Evolutionary conservation across 306 rosid genomes (phyloP).

Genomic region (Glycine tomentella): DNA sequence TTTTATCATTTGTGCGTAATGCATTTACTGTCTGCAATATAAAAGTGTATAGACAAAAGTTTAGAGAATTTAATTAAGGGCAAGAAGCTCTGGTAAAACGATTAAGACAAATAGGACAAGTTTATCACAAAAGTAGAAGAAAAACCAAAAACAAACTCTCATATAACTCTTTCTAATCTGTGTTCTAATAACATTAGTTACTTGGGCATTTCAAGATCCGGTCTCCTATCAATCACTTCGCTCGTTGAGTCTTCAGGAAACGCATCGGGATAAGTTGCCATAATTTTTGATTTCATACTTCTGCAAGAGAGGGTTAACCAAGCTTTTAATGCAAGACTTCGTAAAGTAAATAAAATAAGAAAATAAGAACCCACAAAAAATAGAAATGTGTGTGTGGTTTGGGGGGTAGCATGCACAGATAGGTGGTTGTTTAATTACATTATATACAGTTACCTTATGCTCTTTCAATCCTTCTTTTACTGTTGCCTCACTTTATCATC

Average conservation of each 20-base stretch:
- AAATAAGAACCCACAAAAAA: neutral
- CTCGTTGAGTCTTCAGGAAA: constrained; percentile 66
- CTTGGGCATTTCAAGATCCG: constrained; percentile 87
- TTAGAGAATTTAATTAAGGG: neutral
- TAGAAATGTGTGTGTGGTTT: neutral
- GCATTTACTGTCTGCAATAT: neutral
- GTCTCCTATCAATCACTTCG: constrained; percentile 74
- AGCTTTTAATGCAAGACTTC: neutral
- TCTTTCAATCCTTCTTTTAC: neutral
- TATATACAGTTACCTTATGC: neutral
- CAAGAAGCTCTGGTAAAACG: neutral
- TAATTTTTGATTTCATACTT: constrained; percentile 82
- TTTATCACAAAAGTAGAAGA: no score
- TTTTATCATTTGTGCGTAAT: no score
- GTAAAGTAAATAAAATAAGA: neutral
- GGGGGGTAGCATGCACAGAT: neutral
- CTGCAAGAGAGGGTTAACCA: constrained; percentile 50
- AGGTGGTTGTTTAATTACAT: neutral
- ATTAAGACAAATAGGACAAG: neutral
- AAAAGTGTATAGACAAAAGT: neutral
- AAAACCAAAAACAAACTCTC: neutral
- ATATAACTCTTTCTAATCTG: constrained; percentile 2
- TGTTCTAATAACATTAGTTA: constrained; percentile 34
- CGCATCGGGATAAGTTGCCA: constrained; percentile 83
- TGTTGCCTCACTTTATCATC: neutral